phyloP scores from a whole-genome alignment of 2,329 filamentous ascomycete species.

The Fusarium lyarnte region DNA sequence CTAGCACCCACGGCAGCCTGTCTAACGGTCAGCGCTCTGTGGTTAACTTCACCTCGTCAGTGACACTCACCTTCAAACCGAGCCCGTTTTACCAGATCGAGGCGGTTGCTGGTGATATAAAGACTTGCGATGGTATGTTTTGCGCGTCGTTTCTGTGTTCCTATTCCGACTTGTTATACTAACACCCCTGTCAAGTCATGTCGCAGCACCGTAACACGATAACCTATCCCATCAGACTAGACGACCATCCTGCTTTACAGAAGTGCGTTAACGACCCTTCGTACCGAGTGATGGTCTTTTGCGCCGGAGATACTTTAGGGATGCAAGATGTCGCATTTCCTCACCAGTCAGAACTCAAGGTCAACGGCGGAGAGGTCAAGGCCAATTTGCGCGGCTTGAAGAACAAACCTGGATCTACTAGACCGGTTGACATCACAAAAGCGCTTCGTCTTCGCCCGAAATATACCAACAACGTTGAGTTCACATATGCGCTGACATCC shows the following conservation, averaged over 20 bases:
- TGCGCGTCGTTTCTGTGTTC: not conserved
- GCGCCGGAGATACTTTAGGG: conserved; percentile 71
- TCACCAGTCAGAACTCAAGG: conserved; percentile 89
- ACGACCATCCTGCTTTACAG: conserved; percentile 62
- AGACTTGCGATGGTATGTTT: conserved; percentile 76
- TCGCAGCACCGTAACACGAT: conserved; percentile 63
- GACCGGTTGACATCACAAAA: conserved; percentile 89
- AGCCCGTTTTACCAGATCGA: conserved; percentile 87
- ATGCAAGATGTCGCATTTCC: conserved; percentile 87
- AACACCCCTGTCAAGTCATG: conserved; percentile 56
- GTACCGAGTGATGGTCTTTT: conserved; percentile 84
- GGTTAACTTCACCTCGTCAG: conserved; percentile 17
- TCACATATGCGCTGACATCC: conserved; percentile 91
- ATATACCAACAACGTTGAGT: conserved; percentile 80
- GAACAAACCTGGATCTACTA: conserved; percentile 94
- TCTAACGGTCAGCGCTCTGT: conserved; percentile 35
- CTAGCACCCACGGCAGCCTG: conserved; percentile 25
- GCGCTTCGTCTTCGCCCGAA: conserved; percentile 74
- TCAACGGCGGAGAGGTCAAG: conserved; percentile 88
- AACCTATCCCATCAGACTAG: conserved; percentile 55
- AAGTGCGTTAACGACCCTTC: conserved; percentile 69
- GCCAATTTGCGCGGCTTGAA: conserved; percentile 95
- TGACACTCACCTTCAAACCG: conserved; percentile 61
- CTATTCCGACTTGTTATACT: not conserved
- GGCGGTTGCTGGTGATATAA: conserved; percentile 69